Base-by-base conservation (phyloP, 2,329 filamentous ascomycete species). In the Nemania diffusa region DNA sequence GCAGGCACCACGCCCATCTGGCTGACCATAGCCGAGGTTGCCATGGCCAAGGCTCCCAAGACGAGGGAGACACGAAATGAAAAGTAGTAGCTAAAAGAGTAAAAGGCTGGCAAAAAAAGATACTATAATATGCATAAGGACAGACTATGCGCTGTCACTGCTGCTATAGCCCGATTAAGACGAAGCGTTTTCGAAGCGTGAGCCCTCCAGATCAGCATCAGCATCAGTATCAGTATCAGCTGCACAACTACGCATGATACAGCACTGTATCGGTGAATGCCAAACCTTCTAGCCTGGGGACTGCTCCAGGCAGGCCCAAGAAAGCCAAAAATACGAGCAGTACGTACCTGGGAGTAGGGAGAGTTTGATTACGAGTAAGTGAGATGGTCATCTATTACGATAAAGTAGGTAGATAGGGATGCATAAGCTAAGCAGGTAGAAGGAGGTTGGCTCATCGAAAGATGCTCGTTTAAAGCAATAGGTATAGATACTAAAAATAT, bases 1-100 rank as follows among this genome's bases (percentile, higher is more conserved):
- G 95, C 95, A 50, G 96, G 94, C 37, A 90, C 83, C 70, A 92
- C 78, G 29, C 74, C 69, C 55, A 57, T 70, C 5, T 71, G 73
- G 64, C 66, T 68, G 5, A 73, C 69, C 26, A 72, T 73, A 52
- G 65, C 60, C 24, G 71, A 56, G 5, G 65, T 64, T 26, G 71
- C 63, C 74, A 76, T 75, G 48, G 51, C 59, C 27, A 27, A 26
- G 8, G 5, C 27, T 56, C 2, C 20, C 15, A 24, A 11, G 26
- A 32, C 24, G 50, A 13, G 6, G 22, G 26, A 50, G 22, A 51
- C 9, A 57, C 40, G 29, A 50, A 29, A 20, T 32, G 9, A 32
- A 32, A 32, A 9, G 9, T 32, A 9, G 29, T 5, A 32, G 29
- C 29, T 9, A 32, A 32, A 9, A 32, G 29, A 9, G 29, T 32